Conservation (phyloP, 768 basidiomycete genomes). For the Tulasnella sp. region DNA sequence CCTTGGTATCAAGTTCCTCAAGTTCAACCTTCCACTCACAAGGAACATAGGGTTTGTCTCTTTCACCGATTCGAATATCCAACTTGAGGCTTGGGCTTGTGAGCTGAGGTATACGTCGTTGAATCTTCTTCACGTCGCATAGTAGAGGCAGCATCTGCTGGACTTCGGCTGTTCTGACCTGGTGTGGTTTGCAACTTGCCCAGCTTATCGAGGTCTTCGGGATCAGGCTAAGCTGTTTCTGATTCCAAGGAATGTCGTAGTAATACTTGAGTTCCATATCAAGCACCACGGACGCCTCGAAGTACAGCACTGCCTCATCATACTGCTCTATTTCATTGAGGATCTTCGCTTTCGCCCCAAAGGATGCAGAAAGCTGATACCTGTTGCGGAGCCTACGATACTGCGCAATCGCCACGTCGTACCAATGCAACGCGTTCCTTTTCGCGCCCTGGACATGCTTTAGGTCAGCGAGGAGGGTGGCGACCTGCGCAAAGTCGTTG, state of each 20-base stretch:
- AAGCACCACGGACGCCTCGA: not conserved
- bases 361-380: not conserved
- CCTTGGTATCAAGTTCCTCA: too few species aligned
- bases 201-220: not conserved
- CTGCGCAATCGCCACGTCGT: not conserved
- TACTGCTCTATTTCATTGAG: not conserved
- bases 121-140: not conserved
- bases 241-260: not conserved
- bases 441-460: not conserved
- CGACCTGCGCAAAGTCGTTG: not conserved
- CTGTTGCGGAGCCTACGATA: not conserved
- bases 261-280: not conserved
- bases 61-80: not conserved
- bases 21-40: too few species aligned
- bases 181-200: not conserved
- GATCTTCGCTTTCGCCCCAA: not conserved
- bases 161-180: not conserved
- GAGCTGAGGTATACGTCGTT: not conserved
- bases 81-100: not conserved
- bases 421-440: not conserved
- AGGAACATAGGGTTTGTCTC: too few species aligned
- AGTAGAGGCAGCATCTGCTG: not conserved
- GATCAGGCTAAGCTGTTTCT: not conserved
- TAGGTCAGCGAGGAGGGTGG: not conserved
- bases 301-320: not conserved